Percentiles rank a stretch among this genome's conserved stretches.
These are phyloP conservation scores for Venturia oleaginea DNA, from an alignment of 2,329 filamentous ascomycete genomes.

Conservation along the genomic window DNA sequence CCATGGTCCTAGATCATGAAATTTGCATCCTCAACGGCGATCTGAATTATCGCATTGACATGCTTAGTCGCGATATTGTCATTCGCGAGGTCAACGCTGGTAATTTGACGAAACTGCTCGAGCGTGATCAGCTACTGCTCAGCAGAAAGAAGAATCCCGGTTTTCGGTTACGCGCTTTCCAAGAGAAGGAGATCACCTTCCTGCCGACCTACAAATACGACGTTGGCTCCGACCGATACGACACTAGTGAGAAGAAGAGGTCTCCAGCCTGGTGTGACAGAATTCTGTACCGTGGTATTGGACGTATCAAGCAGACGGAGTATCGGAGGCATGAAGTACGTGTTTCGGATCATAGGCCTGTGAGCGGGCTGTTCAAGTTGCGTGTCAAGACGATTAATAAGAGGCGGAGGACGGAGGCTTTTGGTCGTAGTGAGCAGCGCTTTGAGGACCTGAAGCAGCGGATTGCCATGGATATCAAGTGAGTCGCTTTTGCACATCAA, in stretches of 20 bases:
- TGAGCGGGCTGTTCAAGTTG: conserved; percentile 75
- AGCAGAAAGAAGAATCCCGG: conserved; percentile 81
- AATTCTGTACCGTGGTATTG: conserved; percentile 73
- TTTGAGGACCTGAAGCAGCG: conserved; percentile 64
- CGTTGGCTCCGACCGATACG: conserved; percentile 87
- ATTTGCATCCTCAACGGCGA: conserved; percentile 96
- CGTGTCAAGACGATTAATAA: conserved; percentile 73
- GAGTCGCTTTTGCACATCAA: conserved; percentile 31
- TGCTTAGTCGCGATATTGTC: conserved; percentile 89
- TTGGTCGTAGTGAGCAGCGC: conserved; percentile 64
- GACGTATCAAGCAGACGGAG: conserved; percentile 76
- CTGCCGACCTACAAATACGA: conserved; percentile 98
- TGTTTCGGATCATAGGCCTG: conserved; percentile 86
- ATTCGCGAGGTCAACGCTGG: conserved; percentile 73
- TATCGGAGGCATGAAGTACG: conserved; percentile 84
- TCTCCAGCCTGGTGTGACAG: conserved; percentile 96
- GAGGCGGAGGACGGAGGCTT: conserved; percentile 54
- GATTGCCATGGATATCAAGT: conserved; percentile 69
- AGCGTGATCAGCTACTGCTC: conserved; percentile 86
- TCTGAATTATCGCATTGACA: conserved; percentile 96
- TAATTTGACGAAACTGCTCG: conserved; percentile 77
- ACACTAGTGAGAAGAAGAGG: conserved; percentile 88
- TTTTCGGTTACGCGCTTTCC: conserved; percentile 80
- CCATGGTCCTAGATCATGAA: conserved; percentile 92
- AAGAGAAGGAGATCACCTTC: conserved; percentile 85